Conservation (phyloP, 306 rosid species). For the Rosa persica region DNA sequence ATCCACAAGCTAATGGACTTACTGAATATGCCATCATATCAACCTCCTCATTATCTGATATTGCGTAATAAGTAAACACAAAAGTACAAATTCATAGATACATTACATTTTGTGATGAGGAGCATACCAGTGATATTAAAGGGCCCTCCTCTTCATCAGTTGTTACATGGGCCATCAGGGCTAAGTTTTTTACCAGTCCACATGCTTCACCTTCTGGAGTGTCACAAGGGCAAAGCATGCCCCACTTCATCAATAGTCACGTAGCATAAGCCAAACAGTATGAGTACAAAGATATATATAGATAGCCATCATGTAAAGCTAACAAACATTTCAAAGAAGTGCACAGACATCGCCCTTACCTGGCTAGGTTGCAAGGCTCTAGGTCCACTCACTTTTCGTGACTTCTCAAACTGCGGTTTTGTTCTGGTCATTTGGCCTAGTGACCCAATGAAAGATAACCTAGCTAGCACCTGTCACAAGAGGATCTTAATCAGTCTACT, state of each 20-base stretch:
- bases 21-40: not conserved
- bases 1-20: not conserved
- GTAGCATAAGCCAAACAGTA: not conserved
- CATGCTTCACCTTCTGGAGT: slow-evolving; percentile 98
- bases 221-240: slow-evolving; percentile 99
- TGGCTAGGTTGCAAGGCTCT: slow-evolving; percentile 97
- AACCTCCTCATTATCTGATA: not conserved
- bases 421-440: slow-evolving; percentile 93
- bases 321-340: slow-evolving; percentile 12
- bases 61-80: not conserved
- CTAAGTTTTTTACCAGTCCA: slow-evolving; percentile 93
- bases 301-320: slow-evolving; percentile 2
- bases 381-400: slow-evolving; percentile 92
- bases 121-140: slow-evolving; percentile 59
- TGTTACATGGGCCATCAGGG: slow-evolving; percentile 96
- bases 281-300: not conserved
- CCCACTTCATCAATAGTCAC: slow-evolving; percentile 58
- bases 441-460: slow-evolving; percentile 74
- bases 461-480: slow-evolving; percentile 57
- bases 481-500: slow-evolving; percentile 21
- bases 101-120: not conserved
- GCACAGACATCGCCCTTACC: slow-evolving; percentile 44
- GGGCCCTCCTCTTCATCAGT: slow-evolving; percentile 90
- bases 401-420: slow-evolving; percentile 92
- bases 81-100: not conserved